These are phyloP conservation scores for Phytophthora litchii DNA, from an alignment of 352 stramenopile species.

Conservation along the genomic window DNA sequence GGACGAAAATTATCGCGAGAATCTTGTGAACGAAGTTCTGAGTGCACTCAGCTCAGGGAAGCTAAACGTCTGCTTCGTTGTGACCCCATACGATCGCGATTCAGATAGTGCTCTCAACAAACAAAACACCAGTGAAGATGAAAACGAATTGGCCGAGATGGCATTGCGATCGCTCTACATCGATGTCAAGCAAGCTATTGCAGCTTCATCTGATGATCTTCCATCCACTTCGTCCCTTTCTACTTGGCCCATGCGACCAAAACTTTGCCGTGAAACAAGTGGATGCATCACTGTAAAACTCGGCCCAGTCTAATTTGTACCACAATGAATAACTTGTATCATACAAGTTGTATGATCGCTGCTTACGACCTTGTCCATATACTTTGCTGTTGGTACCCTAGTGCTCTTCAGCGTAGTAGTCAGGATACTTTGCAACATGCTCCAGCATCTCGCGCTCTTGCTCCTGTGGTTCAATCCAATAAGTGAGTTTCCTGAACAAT, in stretches of 20 bases:
- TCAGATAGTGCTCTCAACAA: not conserved
- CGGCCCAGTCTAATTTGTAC: conserved; percentile 9
- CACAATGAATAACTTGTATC: too few species aligned
- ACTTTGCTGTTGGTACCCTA: conserved; percentile 13
- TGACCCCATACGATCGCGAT: conserved; percentile 14
- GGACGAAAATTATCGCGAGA: conserved; percentile 54
- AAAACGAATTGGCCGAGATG: conserved; percentile 42
- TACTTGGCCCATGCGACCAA: conserved; percentile 26
- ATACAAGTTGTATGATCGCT: too few species aligned
- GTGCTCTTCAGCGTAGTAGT: conserved; percentile 81
- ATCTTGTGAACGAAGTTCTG: conserved; percentile 41
- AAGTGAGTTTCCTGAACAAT: conserved; percentile 3
- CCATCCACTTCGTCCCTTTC: not conserved
- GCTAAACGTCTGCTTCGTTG: conserved; percentile 40
- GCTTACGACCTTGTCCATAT: conserved; percentile 6
- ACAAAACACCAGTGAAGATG: conserved; percentile 7
- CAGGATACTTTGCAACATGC: conserved; percentile 94
- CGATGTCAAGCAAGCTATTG: conserved; percentile 43
- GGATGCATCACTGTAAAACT: conserved; percentile 35
- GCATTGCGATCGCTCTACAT: conserved; percentile 54
- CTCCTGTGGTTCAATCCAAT: conserved; percentile 49
- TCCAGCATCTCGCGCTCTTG: conserved; percentile 94
- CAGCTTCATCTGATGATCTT: conserved; percentile 9
- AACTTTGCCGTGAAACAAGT: conserved; percentile 30
- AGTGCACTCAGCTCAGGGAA: conserved; percentile 23